A percentile compares a stretch with the other conserved stretches of the same genome.
Conservation (phyloP, 371 early-diverging fungal genomes). For the Capniomyces stellatus region DNA sequence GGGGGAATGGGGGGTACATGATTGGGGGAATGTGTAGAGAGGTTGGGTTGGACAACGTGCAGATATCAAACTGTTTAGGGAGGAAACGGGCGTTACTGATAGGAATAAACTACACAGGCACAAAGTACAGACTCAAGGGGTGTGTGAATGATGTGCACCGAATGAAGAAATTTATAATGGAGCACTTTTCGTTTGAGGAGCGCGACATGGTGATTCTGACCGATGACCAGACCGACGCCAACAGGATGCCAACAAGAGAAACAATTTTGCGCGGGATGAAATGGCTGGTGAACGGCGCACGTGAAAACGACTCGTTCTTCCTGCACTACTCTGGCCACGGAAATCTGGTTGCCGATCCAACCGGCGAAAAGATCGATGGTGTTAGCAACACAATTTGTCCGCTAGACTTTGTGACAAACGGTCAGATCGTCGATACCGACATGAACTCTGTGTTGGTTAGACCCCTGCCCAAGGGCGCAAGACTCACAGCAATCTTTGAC, state of each 20-base stretch:
- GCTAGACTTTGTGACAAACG: slow-evolving; percentile 53
- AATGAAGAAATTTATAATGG: slow-evolving; percentile 49
- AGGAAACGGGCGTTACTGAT: slow-evolving; percentile 69
- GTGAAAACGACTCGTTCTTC: slow-evolving; percentile 57
- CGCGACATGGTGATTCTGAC: slow-evolving; percentile 65
- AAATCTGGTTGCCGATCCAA: slow-evolving; percentile 31
- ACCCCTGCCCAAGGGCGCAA: slow-evolving; percentile 61
- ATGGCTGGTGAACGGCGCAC: slow-evolving; percentile 75
- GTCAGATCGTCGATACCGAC: slow-evolving; percentile 73
- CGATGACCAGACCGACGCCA: slow-evolving; percentile 59
- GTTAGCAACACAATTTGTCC: slow-evolving; percentile 71
- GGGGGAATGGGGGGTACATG: slow-evolving; percentile 14
- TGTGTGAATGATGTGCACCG: slow-evolving; percentile 86
- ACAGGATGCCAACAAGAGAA: slow-evolving; percentile 48
- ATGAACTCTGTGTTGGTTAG: slow-evolving; percentile 64
- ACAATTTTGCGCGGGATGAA: slow-evolving; percentile 75
- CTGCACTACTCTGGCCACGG: slow-evolving; percentile 81
- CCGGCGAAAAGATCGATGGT: slow-evolving; percentile 76
- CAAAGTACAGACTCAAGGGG: slow-evolving; percentile 44
- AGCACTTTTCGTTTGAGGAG: slow-evolving; percentile 42
- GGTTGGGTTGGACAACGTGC: slow-evolving; percentile 25
- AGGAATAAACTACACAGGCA: slow-evolving; percentile 79
- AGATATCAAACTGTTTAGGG: slow-evolving; percentile 56
- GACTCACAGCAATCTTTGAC: slow-evolving; percentile 72
- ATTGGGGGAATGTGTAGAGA: slow-evolving; percentile 14